Percentiles rank a stretch among this genome's conserved stretches.
Evolutionary conservation across 805 yeast genomes (phyloP).

Genomic region (Candida hispaniensis): DNA sequence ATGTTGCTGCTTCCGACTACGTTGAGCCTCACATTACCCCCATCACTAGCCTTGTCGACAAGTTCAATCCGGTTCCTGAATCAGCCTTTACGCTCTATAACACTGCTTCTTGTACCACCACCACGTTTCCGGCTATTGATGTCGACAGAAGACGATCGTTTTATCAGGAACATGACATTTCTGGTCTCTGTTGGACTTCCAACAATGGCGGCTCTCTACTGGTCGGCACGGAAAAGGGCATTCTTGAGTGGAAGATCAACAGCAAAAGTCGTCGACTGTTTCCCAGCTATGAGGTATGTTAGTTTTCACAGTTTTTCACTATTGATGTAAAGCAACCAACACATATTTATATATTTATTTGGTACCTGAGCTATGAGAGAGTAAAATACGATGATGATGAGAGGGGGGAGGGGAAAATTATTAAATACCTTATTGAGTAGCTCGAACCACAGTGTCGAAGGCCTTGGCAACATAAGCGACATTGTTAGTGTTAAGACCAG

Average conservation of each 20-base stretch:
- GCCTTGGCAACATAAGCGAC: slow-evolving; percentile 44
- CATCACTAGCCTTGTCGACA: slow-evolving; percentile 7
- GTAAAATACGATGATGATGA: too few relatives aligned
- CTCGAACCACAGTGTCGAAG: slow-evolving; percentile 28
- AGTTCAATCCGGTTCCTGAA: slow-evolving; percentile 5
- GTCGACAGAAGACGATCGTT: slow-evolving; percentile 1
- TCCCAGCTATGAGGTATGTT: slow-evolving; percentile 23
- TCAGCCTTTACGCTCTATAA: slow-evolving; percentile 5
- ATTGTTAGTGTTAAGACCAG: slow-evolving; percentile 74
- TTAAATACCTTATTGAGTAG: not conserved
- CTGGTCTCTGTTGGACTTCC: slow-evolving; percentile 52
- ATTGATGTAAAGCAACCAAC: too few relatives aligned
- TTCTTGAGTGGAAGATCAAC: slow-evolving; percentile 60
- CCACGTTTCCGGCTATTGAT: slow-evolving; percentile 8
- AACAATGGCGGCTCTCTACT: slow-evolving; percentile 42
- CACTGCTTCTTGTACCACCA: slow-evolving; percentile 1
- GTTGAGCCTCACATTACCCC: slow-evolving; percentile 13
- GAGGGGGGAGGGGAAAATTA: too few relatives aligned
- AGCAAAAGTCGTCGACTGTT: slow-evolving; percentile 23
- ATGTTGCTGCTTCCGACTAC: slow-evolving; percentile 14
- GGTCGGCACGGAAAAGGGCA: slow-evolving; percentile 58
- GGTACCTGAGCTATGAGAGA: slow-evolving; percentile 7
- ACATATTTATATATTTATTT: slow-evolving; percentile 1
- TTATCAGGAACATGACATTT: slow-evolving; percentile 37
- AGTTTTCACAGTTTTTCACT: too few relatives aligned